Percentiles rank a stretch among this genome's conserved stretches.
These are phyloP conservation scores for Cryphonectria japonica DNA, from an alignment of 2,329 filamentous ascomycete species.

Conservation along the genomic window DNA sequence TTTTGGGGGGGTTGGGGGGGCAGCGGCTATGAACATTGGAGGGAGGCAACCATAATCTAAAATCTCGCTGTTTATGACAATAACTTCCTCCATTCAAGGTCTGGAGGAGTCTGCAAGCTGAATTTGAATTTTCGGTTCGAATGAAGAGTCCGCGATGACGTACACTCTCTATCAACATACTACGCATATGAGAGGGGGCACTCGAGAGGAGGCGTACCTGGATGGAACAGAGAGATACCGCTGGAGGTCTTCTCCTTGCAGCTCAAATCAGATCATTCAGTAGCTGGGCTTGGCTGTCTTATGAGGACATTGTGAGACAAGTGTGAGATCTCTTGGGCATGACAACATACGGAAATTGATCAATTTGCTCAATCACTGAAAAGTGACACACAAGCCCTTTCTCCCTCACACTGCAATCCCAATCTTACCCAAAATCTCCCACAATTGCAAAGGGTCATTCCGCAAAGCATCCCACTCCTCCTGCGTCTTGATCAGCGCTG, in stretches of 20 bases:
- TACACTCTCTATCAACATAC: neutral
- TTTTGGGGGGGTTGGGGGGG: too few species aligned
- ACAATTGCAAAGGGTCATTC: conserved; percentile 44
- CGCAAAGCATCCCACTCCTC: conserved; percentile 60
- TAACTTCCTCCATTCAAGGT: neutral
- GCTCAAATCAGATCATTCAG: neutral
- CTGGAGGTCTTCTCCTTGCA: neutral
- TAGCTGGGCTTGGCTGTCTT: neutral
- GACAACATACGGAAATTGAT: neutral
- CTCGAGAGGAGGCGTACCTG: neutral
- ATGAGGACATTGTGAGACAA: too few species aligned
- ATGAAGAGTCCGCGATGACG: neutral
- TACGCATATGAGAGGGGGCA: neutral
- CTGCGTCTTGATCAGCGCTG: conserved; percentile 63
- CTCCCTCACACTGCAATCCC: conserved; percentile 37
- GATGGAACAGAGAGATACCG: too few species aligned
- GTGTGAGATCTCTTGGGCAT: neutral
- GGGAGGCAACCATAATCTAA: neutral
- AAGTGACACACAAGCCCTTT: neutral
- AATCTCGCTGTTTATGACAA: neutral
- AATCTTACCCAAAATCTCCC: conserved; percentile 46
- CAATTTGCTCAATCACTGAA: neutral
- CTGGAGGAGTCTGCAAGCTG: neutral
- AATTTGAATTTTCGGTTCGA: neutral
- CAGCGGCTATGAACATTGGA: neutral